phyloP scores from a whole-genome alignment of 1,284 basidiomycete genomes.

The Cystobasidiaceae sp. region DNA sequence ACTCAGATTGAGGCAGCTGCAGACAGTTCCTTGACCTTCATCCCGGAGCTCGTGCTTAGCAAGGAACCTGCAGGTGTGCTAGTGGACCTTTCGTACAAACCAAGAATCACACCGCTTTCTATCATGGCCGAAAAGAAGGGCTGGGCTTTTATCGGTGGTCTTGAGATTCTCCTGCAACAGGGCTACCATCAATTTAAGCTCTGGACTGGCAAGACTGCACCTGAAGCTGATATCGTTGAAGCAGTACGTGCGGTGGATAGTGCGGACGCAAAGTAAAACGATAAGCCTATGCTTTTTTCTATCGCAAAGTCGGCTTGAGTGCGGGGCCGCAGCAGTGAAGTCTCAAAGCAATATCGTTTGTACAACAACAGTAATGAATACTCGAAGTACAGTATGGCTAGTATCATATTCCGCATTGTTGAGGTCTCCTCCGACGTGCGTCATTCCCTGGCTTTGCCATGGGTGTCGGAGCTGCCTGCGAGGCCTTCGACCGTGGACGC shows the following conservation, averaged over 20 bases:
- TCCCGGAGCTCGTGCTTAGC: conserved; percentile 6
- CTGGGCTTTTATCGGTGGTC: conserved; percentile 69
- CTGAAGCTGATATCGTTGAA: conserved; percentile 19
- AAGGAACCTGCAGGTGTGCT: conserved; percentile 56
- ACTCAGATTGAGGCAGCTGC: conserved; percentile 40
- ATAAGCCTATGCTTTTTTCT: not conserved
- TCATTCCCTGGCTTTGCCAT: too few species aligned
- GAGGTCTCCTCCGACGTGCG: too few species aligned
- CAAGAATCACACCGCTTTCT: conserved; percentile 54
- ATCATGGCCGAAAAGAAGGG: conserved; percentile 48
- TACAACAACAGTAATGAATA: too few species aligned
- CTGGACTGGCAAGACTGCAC: conserved; percentile 59
- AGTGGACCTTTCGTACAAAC: conserved; percentile 88
- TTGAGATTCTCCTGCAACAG: conserved; percentile 80
- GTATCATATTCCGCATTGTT: too few species aligned
- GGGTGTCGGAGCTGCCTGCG: too few species aligned
- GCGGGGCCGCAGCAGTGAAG: not conserved
- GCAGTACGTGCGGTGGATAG: conserved; percentile 25
- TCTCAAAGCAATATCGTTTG: too few species aligned
- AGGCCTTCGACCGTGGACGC: not conserved
- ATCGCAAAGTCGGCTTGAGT: not conserved
- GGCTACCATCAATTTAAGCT: conserved; percentile 75
- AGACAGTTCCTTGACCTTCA: conserved; percentile 37
- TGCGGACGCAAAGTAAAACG: too few species aligned
- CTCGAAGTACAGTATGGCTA: too few species aligned